Base-by-base conservation (phyloP, 352 stramenopile genomes). In the Thalassiosira sp. region DNA sequence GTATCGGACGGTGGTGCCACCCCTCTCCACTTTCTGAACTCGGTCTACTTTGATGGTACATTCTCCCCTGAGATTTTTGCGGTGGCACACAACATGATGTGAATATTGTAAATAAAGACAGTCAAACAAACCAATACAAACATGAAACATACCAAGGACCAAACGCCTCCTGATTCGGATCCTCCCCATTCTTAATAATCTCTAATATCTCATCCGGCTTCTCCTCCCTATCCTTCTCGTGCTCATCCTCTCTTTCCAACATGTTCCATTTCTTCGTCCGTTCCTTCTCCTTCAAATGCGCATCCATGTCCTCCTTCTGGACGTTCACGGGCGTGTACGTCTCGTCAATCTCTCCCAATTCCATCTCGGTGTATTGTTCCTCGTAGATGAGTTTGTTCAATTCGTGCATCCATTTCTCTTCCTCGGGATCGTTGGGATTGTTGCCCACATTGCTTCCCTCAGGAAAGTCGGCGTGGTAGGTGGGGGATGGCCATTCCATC, bases 1-100 rank as follows among this genome's bases (percentile, higher is more conserved):
- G 85, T 96, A 98, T 51, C 93, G 93, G 42, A 97, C 84, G 53
- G 97, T 97, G 65, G 93, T 94, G 62, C 95, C 95, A 79, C 96
- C 94, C 42, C 94, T 92, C 72, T 95, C 96, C 16, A 97, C 86
- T 73, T 94, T 94, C 62, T 89, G 85, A 18, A 89, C 84, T 43
- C 85, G 66, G 72, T 94, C 89, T 16, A 90, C 84, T 27, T 82
- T 84, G 60, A 95, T 81, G 25, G 93, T 84, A 25, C 81, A 88
- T 76, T 92, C 84, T 51, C 81, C 88, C 71, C 71, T 79, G 45
- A n/a, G 37, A 28, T 5, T 8, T 31, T 51, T 15, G 59, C n/a
- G n/a, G n/a, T n/a, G n/a, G n/a, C n/a, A n/a, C n/a, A n/a, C n/a
- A n/a, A n/a, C n/a, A 51, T 16, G 1, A 54, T 25, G 18, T 56